Evolutionary conservation across 2,329 filamentous ascomycete species (phyloP), one percentile per base, ranked within the genome.

Genomic region (Madurella fahalii): DNA sequence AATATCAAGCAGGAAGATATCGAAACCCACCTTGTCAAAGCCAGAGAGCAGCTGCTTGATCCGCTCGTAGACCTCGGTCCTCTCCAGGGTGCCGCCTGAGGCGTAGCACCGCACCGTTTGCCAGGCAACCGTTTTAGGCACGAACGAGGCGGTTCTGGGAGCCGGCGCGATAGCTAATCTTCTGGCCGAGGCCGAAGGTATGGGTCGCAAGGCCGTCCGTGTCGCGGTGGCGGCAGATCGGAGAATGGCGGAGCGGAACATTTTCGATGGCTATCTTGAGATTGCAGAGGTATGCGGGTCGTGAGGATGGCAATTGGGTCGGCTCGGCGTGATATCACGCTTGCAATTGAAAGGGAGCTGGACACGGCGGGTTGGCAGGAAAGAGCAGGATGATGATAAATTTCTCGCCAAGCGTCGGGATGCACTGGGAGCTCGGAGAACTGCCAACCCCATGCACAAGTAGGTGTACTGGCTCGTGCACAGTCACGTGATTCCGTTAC

Each of bases 231-330:
- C 82, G 72, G 87, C 83, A 69, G 89, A 87, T 76, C 88, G 88
- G 78, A 93, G 79, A 73, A 94, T 75, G 71, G 89, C 86, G 74
- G 89, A 85, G 78, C 93, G 89, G 82, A 96, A 91, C 93, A 97
- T 97, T 63, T 63, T 68, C 84, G 77, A 66, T 61, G 62, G 61
- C 55, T 49, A 40, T 49, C 4, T 45, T 32, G 52, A 54, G 16
- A 1, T 25, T 17, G 17, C 42, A 25, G 40, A 37, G 37, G 37
- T 30, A 47, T 40, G 37, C 13, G 50, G 34, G 37, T 25, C 15
- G 42, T 20, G 20, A 30, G 48, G 20, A 30, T 54, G 37, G 49
- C 45, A 54, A 60, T 58, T 56, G 52, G 54, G 39, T 49, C 54
- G 45, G 58, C 50, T 54, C 56, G 51, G 47, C 50, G 54, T 40